Conservation (phyloP, 2,329 filamentous ascomycete genomes). For the Aspergillus udagawae region DNA sequence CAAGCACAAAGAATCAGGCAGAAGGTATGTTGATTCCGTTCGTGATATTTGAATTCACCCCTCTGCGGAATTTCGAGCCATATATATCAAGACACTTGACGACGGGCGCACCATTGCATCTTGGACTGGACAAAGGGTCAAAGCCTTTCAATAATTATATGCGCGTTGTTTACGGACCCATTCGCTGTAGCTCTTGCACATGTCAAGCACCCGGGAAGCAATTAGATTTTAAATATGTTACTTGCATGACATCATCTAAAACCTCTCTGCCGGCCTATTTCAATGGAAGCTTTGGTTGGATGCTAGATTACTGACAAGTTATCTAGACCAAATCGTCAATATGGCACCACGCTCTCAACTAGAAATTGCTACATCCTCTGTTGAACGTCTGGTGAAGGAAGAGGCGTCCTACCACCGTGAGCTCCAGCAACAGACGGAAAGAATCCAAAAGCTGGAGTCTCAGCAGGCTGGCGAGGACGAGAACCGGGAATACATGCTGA, state of each 20-base stretch:
- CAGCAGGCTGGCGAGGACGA: constrained; percentile 67
- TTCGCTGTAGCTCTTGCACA: neutral
- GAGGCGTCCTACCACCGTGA: constrained; percentile 88
- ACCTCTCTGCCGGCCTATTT: neutral
- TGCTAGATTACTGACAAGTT: neutral
- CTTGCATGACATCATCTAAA: neutral
- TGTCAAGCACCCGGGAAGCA: neutral
- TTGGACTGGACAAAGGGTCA: neutral
- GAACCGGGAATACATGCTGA: constrained; percentile 74
- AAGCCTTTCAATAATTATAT: neutral
- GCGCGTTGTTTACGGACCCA: neutral
- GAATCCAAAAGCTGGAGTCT: constrained; percentile 64
- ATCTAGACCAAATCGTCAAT: constrained; percentile 9
- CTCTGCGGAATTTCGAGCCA: neutral
- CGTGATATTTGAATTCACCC: neutral
- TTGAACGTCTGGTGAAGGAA: constrained; percentile 85
- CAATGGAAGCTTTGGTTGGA: neutral
- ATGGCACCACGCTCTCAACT: constrained; percentile 80
- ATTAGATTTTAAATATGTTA: neutral
- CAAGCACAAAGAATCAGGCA: neutral
- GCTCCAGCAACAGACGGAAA: constrained; percentile 67
- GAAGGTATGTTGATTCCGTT: neutral
- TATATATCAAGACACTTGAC: neutral
- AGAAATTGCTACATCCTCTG: constrained; percentile 77
- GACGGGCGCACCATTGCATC: neutral